Evolutionary conservation across 805 yeast species (phyloP).

Genomic region (Candida silvatica): DNA sequence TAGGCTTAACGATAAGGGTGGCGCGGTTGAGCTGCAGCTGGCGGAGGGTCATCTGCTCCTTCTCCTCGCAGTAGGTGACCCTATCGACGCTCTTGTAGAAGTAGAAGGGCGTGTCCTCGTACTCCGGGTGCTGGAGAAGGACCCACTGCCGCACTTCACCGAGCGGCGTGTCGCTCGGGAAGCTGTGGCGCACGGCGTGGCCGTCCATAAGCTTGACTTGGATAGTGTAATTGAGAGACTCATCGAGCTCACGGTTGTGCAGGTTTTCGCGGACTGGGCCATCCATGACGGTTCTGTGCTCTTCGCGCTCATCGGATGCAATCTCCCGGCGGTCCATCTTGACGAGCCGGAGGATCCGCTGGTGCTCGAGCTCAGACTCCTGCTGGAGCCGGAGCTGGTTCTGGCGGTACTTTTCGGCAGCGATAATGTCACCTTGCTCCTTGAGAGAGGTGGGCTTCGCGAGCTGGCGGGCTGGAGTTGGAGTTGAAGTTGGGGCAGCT

Average conservation of each 20-base stretch:
- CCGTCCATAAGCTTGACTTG: conserved; percentile 63
- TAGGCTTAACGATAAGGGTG: conserved; percentile 64
- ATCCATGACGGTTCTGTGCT: conserved; percentile 3
- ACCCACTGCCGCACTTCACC: conserved; percentile 55
- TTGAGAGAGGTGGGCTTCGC: conserved; percentile 20
- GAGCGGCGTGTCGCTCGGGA: conserved; percentile 36
- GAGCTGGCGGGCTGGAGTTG: neutral
- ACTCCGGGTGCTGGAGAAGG: conserved; percentile 37
- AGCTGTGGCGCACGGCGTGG: conserved; percentile 41
- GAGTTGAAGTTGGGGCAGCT: neutral
- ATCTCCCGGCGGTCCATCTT: conserved; percentile 35
- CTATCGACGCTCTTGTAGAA: conserved; percentile 51
- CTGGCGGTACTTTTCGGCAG: conserved; percentile 29
- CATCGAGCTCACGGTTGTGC: conserved; percentile 13
- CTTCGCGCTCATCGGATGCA: conserved; percentile 1
- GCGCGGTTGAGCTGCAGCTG: conserved; percentile 58
- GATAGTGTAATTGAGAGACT: conserved; percentile 35
- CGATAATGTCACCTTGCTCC: conserved; percentile 32
- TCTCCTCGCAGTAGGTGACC: conserved; percentile 50
- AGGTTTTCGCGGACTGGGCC: conserved; percentile 15
- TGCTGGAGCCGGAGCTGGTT: conserved; percentile 27
- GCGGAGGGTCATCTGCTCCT: conserved; percentile 46
- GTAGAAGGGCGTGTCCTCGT: conserved; percentile 38
- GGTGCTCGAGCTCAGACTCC: conserved; percentile 40
- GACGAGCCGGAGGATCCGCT: conserved; percentile 44